These are phyloP conservation scores for Yamadazyma kitorensis DNA, from an alignment of 805 yeast species.

Conservation along the genomic window DNA sequence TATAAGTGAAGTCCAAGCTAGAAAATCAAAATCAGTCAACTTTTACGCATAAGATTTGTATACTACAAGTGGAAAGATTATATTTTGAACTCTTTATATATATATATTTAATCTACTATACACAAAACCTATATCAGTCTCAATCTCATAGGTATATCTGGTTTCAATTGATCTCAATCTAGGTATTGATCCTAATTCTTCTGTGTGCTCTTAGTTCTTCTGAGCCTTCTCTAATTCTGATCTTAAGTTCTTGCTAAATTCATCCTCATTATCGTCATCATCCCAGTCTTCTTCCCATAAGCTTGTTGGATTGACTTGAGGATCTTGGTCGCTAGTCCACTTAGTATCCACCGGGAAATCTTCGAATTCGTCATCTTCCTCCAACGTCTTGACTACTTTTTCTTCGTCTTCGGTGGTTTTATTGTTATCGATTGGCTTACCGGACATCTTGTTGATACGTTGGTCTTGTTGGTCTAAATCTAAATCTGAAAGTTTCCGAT, in stretches of 20 bases:
- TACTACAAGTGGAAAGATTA: too few species aligned
- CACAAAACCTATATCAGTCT: too few species aligned
- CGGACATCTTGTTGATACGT: too few species aligned
- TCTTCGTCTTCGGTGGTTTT: conserved; percentile 21
- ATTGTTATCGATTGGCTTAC: too few species aligned
- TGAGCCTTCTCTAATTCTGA: conserved; percentile 35
- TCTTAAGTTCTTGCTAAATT: conserved; percentile 74
- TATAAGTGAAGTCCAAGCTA: conserved; percentile 95
- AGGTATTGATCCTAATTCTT: not conserved
- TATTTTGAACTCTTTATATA: too few species aligned
- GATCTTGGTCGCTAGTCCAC: conserved; percentile 65
- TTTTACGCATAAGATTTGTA: conserved; percentile 85
- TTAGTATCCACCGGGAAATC: conserved; percentile 86
- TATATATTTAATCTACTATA: too few species aligned
- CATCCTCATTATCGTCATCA: conserved; percentile 90
- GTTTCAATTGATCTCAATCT: too few species aligned
- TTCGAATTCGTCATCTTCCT: conserved; percentile 96
- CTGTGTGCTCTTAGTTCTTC: conserved; percentile 5
- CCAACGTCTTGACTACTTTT: conserved; percentile 65
- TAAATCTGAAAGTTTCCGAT: too few species aligned
- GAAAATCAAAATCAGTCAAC: conserved; percentile 92
- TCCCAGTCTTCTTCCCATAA: conserved; percentile 99
- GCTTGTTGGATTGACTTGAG: conserved; percentile 50
- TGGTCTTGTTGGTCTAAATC: too few species aligned
- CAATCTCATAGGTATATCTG: too few species aligned